Evolutionary conservation across 257 asterid species (phyloP).

Genomic region (Solanum ossicruentum): DNA sequence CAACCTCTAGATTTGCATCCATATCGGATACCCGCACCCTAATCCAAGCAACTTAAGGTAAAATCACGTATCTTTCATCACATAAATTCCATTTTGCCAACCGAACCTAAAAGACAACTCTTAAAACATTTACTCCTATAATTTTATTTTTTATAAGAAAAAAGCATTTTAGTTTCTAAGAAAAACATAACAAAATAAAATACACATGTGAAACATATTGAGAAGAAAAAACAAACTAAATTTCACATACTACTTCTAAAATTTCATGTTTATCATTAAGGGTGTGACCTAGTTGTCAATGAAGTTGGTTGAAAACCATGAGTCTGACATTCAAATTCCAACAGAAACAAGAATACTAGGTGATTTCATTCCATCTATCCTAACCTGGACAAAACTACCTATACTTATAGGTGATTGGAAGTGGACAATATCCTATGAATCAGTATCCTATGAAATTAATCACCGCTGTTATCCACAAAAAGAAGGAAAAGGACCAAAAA

Average conservation of each 20-base stretch:
- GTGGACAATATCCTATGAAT: too few species aligned
- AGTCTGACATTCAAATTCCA: background rate
- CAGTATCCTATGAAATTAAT: background rate
- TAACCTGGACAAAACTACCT: too few species aligned
- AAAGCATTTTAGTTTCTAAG: background rate
- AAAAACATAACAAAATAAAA: background rate
- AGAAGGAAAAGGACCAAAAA: background rate
- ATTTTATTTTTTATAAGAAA: background rate
- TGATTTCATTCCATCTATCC: background rate
- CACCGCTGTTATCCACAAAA: background rate
- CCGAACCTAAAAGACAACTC: background rate
- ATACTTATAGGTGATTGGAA: too few species aligned
- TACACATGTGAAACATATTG: background rate
- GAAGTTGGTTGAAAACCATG: too few species aligned
- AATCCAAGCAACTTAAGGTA: too few species aligned
- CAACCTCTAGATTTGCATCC: too few species aligned
- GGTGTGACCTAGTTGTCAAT: too few species aligned
- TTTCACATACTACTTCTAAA: background rate
- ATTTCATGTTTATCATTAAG: background rate
- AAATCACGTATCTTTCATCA: background rate
- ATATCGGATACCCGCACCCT: too few species aligned
- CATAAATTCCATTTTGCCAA: background rate
- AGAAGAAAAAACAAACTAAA: background rate
- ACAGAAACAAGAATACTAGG: background rate
- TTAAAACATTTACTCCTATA: background rate